Evolutionary conservation across 73 alveolate species (phyloP), one percentile per base, ranked within the genome.

Genomic region (Paramecium sexaurelia): DNA sequence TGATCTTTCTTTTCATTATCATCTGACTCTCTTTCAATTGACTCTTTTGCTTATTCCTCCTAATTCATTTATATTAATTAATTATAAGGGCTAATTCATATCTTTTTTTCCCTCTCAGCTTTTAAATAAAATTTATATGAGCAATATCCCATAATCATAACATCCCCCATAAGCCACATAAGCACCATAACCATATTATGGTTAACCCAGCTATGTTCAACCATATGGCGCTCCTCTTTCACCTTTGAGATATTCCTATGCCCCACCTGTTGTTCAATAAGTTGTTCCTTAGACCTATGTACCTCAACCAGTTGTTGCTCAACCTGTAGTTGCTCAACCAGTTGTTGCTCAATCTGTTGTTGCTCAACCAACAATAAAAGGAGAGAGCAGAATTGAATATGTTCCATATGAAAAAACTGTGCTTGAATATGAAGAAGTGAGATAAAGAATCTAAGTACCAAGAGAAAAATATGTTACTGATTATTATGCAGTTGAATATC

Each of bases 371-470:
- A 78, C 90, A 78, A 78, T 88, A 26, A 88, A 88, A 66, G 94
- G 94, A 24, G 94, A 88, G 51, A 68, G 91, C 87, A 88, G 94
- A 88, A 88, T 88, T 22, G 94, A 88, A 69, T 88, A 88, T 43
- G 73, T 88, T 27, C 94, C 94, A n/a, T 88, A 88, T 57, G 94
- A 88, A 26, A 88, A 88, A 75, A 88, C 94, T 3, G 55, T 69
- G 57, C 15, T 88, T 40, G 94, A 88, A 88, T 88, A 88, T 82
- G 94, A 88, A 47, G 94, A 75, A 43, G 94, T 88, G 67, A 75
- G 87, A 88, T 68, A 55, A 69, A 68, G 69, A 33, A 66, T 68
- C 45, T 51, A 88, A 43, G 94, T 88, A 11, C 94, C 94, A 75
- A 88, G 83, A 82, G 94, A 88, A 41, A 88, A 51, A 47, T 41